Percentiles rank a stretch among this genome's conserved stretches.
Evolutionary conservation across 352 stramenopile genomes (phyloP).

Genomic region (Phytophthora brassicae): DNA sequence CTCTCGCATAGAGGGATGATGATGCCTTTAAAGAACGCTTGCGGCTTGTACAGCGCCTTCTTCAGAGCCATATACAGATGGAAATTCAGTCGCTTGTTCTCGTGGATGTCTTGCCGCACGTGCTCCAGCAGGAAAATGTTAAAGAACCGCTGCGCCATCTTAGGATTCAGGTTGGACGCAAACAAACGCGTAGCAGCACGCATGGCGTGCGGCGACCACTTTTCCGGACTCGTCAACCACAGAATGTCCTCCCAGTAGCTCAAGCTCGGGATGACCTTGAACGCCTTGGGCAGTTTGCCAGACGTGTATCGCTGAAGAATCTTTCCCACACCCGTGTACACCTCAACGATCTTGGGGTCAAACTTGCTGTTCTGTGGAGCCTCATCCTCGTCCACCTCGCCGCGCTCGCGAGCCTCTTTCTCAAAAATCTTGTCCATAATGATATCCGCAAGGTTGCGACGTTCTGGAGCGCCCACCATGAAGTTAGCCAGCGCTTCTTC

Average conservation of each 20-base stretch:
- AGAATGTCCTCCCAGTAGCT: conserved; percentile 99
- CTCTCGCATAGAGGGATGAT: conserved; percentile 96
- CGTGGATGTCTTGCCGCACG: conserved; percentile 96
- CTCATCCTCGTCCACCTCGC: conserved; percentile 70
- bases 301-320: conserved; percentile 97
- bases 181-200: conserved; percentile 97
- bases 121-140: conserved; percentile 98
- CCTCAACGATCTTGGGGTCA: conserved; percentile 96
- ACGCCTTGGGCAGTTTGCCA: conserved; percentile 99
- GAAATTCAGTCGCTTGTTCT: conserved; percentile 99
- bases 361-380: conserved; percentile 61
- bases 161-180: conserved; percentile 99
- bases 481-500: conserved; percentile 88
- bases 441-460: conserved; percentile 97
- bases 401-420: conserved; percentile 90
- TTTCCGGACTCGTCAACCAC: conserved; percentile 97
- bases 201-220: conserved; percentile 99
- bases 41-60: conserved; percentile 99
- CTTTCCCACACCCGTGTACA: conserved; percentile 98
- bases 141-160: conserved; percentile 99
- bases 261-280: conserved; percentile 99
- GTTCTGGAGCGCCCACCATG: conserved; percentile 80
- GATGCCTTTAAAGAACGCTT: conserved; percentile 99
- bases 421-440: conserved; percentile 99
- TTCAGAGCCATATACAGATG: conserved; percentile 99